Evolutionary conservation across 2,329 filamentous ascomycete species (phyloP).

Genomic region (Metarhizium rileyi): DNA sequence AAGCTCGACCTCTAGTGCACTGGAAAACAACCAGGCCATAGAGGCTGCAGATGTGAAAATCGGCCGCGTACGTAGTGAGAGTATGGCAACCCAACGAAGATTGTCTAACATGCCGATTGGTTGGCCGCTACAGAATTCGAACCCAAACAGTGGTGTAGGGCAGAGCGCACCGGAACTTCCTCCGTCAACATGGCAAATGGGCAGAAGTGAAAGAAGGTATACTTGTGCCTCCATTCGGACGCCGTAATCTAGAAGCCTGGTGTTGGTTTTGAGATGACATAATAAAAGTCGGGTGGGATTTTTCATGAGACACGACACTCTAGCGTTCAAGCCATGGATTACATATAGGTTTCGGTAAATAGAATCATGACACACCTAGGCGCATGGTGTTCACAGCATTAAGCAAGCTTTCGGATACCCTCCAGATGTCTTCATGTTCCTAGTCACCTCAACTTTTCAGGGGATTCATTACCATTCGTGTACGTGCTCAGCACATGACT

Average conservation of each 20-base stretch:
- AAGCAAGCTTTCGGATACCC: neutral
- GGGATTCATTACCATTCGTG: neutral
- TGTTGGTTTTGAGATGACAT: neutral
- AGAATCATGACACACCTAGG: neutral
- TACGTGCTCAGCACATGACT: conserved; percentile 20
- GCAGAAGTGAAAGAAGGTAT: neutral
- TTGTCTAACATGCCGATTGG: conserved; percentile 27
- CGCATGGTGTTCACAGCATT: neutral
- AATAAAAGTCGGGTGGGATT: neutral
- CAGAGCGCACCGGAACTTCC: neutral
- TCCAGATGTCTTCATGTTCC: neutral
- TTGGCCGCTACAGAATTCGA: conserved; percentile 18
- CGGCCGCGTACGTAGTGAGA: conserved; percentile 13
- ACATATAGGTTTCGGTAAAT: neutral
- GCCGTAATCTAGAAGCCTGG: neutral
- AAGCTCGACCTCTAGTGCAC: conserved; percentile 12
- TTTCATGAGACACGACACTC: neutral
- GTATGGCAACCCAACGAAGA: conserved; percentile 13
- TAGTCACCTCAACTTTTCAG: neutral
- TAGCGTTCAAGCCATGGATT: neutral
- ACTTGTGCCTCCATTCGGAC: neutral
- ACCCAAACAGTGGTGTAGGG: neutral
- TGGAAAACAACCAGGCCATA: conserved; percentile 11
- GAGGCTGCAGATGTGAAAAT: conserved; percentile 10
- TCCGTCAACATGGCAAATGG: neutral